A percentile compares a stretch with the other conserved stretches of the same genome.
Evolutionary conservation across 345 rosid genomes (phyloP).

Genomic region (Arabidopsis thaliana): DNA sequence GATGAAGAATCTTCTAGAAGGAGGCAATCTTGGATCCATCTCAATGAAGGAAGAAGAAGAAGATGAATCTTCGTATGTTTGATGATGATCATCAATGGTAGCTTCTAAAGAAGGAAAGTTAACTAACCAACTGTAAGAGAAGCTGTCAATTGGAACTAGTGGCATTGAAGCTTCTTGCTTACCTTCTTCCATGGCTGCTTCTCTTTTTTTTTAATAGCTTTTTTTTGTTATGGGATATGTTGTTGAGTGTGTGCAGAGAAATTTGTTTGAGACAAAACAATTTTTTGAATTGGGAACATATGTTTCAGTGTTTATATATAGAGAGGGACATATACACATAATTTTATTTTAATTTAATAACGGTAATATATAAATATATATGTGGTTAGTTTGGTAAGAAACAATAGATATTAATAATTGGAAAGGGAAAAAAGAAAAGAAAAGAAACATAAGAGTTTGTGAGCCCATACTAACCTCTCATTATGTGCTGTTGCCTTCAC

Average conservation of each 20-base stretch:
- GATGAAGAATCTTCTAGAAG: slow-evolving; percentile 81
- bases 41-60: slow-evolving; percentile 85
- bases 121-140: slow-evolving; percentile 87
- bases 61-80: slow-evolving; percentile 72
- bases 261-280: slow-evolving; percentile 41
- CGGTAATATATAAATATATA: slow-evolving; percentile 42
- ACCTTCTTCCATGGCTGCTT: slow-evolving; percentile 40
- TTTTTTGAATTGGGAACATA: slow-evolving; percentile 39
- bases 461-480: slow-evolving; percentile 69
- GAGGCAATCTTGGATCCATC: slow-evolving; percentile 94
- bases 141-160: slow-evolving; percentile 85
- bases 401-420: slow-evolving; percentile 65
- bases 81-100: slow-evolving; percentile 56
- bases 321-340: slow-evolving; percentile 45
- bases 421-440: slow-evolving; percentile 58
- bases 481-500: slow-evolving; percentile 50
- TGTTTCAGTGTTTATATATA: slow-evolving; percentile 47
- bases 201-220: neutral
- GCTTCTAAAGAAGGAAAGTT: slow-evolving; percentile 70
- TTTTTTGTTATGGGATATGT: neutral
- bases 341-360: slow-evolving; percentile 35
- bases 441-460: slow-evolving; percentile 52
- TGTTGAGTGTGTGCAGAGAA: slow-evolving; percentile 29
- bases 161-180: slow-evolving; percentile 59
- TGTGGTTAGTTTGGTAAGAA: slow-evolving; percentile 69